These are phyloP conservation scores for Hypoxylon sp. DNA, from an alignment of 2,329 filamentous ascomycete species.

Conservation along the genomic window DNA sequence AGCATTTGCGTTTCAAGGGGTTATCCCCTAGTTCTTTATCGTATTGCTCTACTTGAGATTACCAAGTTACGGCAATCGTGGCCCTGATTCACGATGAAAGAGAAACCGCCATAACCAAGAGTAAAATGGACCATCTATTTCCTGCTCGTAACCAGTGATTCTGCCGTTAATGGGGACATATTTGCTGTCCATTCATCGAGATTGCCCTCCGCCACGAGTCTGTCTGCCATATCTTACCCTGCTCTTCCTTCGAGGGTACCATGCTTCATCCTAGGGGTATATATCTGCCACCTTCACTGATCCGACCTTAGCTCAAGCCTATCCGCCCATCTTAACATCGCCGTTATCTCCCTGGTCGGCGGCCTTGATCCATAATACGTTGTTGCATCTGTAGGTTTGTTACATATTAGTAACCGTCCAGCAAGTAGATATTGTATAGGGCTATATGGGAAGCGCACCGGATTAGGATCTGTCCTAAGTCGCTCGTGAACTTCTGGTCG, in stretches of 20 bases:
- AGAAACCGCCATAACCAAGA: slow-evolving; percentile 28
- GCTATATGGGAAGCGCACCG: slow-evolving; percentile 67
- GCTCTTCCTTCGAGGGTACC: slow-evolving; percentile 1
- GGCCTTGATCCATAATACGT: slow-evolving; percentile 91
- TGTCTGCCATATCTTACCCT: slow-evolving; percentile 6
- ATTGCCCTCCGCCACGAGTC: slow-evolving; percentile 11
- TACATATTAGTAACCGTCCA: slow-evolving; percentile 16
- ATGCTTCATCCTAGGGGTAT: slow-evolving; percentile 38
- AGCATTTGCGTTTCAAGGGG: slow-evolving; percentile 41
- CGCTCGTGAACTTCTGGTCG: slow-evolving; percentile 86
- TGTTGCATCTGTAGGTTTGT: slow-evolving; percentile 80
- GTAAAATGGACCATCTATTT: slow-evolving; percentile 7
- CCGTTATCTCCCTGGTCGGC: slow-evolving; percentile 66
- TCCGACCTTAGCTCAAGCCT: slow-evolving; percentile 15
- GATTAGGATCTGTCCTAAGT: slow-evolving; percentile 92
- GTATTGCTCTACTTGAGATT: slow-evolving; percentile 15
- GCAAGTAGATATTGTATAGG: neutral
- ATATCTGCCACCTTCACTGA: slow-evolving; percentile 23
- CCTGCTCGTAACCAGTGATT: slow-evolving; percentile 2
- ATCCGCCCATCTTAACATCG: slow-evolving; percentile 73
- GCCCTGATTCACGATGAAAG: slow-evolving; percentile 27
- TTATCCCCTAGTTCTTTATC: slow-evolving; percentile 19
- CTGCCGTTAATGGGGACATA: slow-evolving; percentile 3
- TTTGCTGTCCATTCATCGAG: neutral
- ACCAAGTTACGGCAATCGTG: slow-evolving; percentile 15